Evolutionary conservation across 2,329 filamentous ascomycete genomes (phyloP).

Genomic region (Microcyclospora tardicrescens): DNA sequence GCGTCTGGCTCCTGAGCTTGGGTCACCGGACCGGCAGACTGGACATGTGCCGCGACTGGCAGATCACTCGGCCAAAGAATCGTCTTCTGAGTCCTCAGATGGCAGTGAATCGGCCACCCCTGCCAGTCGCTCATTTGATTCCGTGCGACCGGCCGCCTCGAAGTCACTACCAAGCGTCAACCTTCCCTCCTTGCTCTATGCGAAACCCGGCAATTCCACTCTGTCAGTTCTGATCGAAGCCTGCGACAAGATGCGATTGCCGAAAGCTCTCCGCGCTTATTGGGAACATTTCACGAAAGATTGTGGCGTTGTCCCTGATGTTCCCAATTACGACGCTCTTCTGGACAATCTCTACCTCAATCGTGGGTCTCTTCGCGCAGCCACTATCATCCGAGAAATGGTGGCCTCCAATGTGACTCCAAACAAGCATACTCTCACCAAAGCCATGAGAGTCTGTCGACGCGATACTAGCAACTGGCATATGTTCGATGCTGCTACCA

Average conservation of each 20-base stretch:
- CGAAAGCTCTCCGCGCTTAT: slow-evolving; percentile 55
- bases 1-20: slow-evolving; percentile 34
- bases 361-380: slow-evolving; percentile 50
- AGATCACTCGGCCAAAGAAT: background rate
- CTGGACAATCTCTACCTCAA: slow-evolving; percentile 53
- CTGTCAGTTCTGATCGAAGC: slow-evolving; percentile 59
- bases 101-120: slow-evolving; percentile 9
- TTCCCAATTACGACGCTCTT: slow-evolving; percentile 55
- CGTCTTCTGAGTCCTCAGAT: slow-evolving; percentile 4
- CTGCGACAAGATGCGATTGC: slow-evolving; percentile 47
- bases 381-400: slow-evolving; percentile 42
- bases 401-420: slow-evolving; percentile 20
- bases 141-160: slow-evolving; percentile 10
- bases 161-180: slow-evolving; percentile 3
- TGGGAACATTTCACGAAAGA: slow-evolving; percentile 57
- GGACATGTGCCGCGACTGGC: slow-evolving; percentile 16
- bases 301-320: slow-evolving; percentile 43
- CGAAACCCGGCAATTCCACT: slow-evolving; percentile 39
- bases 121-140: slow-evolving; percentile 18
- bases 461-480: slow-evolving; percentile 66
- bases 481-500: slow-evolving; percentile 49
- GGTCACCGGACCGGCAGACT: slow-evolving; percentile 14
- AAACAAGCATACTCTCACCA: slow-evolving; percentile 46
- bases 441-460: slow-evolving; percentile 61
- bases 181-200: slow-evolving; percentile 26